Evolutionary conservation across 1,284 basidiomycete species (phyloP).

Genomic region (Porodaedalea pini): DNA sequence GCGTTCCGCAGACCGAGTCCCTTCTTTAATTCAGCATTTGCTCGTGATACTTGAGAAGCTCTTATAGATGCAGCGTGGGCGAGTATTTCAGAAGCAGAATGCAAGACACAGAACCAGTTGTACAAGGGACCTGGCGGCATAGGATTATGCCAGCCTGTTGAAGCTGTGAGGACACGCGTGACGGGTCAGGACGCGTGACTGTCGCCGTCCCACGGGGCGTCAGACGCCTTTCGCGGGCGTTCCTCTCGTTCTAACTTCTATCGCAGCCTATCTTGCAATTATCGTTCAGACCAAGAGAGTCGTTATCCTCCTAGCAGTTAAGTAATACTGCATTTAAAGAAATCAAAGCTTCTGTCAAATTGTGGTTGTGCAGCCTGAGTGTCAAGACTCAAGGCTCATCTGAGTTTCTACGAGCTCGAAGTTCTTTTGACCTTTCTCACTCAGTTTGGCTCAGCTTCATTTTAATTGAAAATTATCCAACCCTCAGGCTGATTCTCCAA

Average conservation of each 20-base stretch:
- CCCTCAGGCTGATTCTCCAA: no score
- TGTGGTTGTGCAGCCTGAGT: no score
- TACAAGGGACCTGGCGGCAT: constrained; percentile 53
- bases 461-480: no score
- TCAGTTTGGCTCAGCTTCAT: no score
- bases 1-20: neutral
- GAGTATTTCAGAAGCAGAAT: constrained; percentile 55
- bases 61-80: constrained; percentile 58
- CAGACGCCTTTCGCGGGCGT: no score
- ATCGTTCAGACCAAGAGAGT: no score
- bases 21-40: constrained; percentile 9
- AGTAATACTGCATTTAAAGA: no score
- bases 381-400: no score
- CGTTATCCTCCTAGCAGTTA: no score
- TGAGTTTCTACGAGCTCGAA: no score
- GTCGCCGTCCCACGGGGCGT: neutral
- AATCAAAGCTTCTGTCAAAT: no score
- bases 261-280: neutral
- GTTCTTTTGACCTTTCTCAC: no score
- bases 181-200: neutral
- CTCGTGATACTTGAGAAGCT: constrained; percentile 41
- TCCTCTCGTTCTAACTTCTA: neutral
- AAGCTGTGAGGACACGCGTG: neutral
- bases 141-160: neutral
- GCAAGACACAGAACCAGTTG: constrained; percentile 66